Base-by-base conservation (phyloP, 2,329 filamentous ascomycete genomes). In the Pestalotiopsis sp. region DNA sequence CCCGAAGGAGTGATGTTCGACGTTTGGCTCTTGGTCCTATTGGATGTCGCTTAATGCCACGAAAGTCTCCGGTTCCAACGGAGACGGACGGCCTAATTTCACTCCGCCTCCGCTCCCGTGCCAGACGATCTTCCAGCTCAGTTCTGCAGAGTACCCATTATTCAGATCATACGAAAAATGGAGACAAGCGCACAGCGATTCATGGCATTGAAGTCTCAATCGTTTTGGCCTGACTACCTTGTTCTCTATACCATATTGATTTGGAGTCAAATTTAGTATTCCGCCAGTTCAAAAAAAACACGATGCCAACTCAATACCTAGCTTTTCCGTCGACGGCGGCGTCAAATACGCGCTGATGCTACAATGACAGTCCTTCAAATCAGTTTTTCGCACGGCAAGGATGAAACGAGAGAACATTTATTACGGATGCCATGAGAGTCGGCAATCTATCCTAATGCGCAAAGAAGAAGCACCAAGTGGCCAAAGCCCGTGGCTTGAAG, bases 51-150 rank as follows among this genome's bases (percentile, higher is more conserved):
- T 20, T 3, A 5, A 39, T 20, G 17, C 38, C 49, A 23, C 20
- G 23, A 64, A 64, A 41, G 25, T 64, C 64, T 67, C 68, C 68
- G 68, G 57, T 41, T 69, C 68, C 68, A 52, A 63, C 60, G 68
- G 68, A 67, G 68, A 61, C 59, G 64, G 59, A 67, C 59, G 66
- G 58, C 39, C 11, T 58, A 66, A 67, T 49, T 59, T 66, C 52
- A 41, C 64, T 66, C 64, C 64, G 64, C 20, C 56, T 38, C 52
- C 52, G 64, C 39, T n/a, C 38, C n/a, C n/a, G 12, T 14, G n/a
- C 9, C 23, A 27, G 39, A n/a, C 5, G n/a, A 25, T 38, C 27
- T 39, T 38, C 59, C 17, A 62, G 25, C 17, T n/a, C 38, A 27
- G 4, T 5, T 27, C 27, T 27, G 4, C 27, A 27, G 27, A 27